Evolutionary conservation across 164 flowering plant species (phyloP).

Genomic region (Stephania cephalantha): DNA sequence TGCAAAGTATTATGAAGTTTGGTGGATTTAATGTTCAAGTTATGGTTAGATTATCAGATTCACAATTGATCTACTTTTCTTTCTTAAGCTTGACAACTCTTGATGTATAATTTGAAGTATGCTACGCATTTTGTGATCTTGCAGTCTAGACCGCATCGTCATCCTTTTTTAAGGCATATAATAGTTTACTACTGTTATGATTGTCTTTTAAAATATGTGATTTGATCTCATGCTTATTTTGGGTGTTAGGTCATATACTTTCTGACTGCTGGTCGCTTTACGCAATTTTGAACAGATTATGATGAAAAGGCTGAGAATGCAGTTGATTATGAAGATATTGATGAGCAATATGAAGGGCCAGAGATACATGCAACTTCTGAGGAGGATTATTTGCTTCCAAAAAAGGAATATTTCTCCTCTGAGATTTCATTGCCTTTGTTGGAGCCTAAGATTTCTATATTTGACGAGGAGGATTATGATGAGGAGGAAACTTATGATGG

Average conservation of each 20-base stretch:
- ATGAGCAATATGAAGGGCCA: slow-evolving; percentile 96
- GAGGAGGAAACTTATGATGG: slow-evolving; percentile 65
- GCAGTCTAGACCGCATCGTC: background rate
- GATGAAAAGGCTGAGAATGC: slow-evolving; percentile 95
- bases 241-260: background rate
- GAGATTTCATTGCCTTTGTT: slow-evolving; percentile 38
- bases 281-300: slow-evolving; percentile 47
- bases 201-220: background rate
- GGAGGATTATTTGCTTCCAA: slow-evolving; percentile 76
- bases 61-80: background rate
- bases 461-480: slow-evolving; percentile 93
- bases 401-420: slow-evolving; percentile 55
- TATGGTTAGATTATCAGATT: background rate
- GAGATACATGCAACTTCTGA: slow-evolving; percentile 69
- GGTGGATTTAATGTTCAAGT: background rate
- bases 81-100: background rate
- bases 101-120: background rate
- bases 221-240: background rate
- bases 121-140: background rate
- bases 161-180: background rate
- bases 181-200: background rate
- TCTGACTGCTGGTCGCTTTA: background rate
- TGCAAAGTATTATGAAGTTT: background rate
- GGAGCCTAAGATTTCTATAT: slow-evolving; percentile 42
- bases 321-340: slow-evolving; percentile 92